Evolutionary conservation across 106 monocot species (phyloP), one percentile per base, ranked within the genome.

Genomic region (Allium sativum): DNA sequence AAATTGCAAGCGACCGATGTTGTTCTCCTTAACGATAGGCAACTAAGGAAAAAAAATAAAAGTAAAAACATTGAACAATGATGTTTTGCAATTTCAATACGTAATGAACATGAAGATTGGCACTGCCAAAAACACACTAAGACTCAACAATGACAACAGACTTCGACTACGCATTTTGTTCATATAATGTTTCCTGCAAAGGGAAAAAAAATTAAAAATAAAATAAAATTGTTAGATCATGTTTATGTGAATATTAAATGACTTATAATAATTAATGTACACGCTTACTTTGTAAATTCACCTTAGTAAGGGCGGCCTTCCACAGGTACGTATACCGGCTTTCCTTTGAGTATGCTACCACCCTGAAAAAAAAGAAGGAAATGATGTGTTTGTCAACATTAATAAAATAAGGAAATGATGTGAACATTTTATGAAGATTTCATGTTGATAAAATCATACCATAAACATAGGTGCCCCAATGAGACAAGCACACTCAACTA

Each of bases 381-480:
- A 31, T 31, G 31, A 31, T 31, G 31, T 31, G 5, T 31, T 31
- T 31, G 2, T 31, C 5, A 31, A 31, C 31, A 31, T 1, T 31
- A 5, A 31, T 2, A 31, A 31, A 31, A 3, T 3, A 31, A 1
- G 31, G 31, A 31, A 5, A 31, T 31, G 31, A 31, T 31, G 31
- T 31, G 31, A 31, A 31, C 5, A 31, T 31, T 31, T 31, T 31
- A 31, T 31, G 31, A 31, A 31, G 31, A 31, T 31, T 1, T 31
- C 31, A 31, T 31, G 31, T 5, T 7, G 40, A 18, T 42, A 18
- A 9, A 16, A 55, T 12, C 12, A 41, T 76, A 92, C 92, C 92
- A 87, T 92, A 66, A 92, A 88, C 66, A 87, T 82, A 13, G 87
- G 87, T 17, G 81, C 45, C 4, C 92, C 92, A 67, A 88, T 77